Conservation (phyloP, 495 filamentous ascomycete genomes). For the Aspergillus saccharolyticus region DNA sequence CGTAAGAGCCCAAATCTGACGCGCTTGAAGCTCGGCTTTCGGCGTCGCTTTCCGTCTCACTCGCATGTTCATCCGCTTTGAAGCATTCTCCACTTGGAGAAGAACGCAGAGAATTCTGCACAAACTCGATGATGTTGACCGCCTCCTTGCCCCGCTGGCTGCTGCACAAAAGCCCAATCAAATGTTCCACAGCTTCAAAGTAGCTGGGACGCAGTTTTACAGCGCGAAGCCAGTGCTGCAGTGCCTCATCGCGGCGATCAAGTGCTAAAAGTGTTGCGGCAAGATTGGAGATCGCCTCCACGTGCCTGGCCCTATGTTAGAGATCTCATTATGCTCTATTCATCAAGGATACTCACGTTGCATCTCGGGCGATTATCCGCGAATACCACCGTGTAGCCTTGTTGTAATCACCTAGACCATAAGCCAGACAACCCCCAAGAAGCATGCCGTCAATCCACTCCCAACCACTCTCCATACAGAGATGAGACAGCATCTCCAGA, state of each 20-base stretch:
- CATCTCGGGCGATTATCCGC: conserved; percentile 75
- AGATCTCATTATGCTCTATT: conserved; percentile 3
- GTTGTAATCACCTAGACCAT: conserved; percentile 83
- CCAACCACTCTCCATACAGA: conserved; percentile 86
- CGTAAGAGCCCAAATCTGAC: conserved; percentile 47
- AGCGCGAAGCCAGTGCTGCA: conserved; percentile 78
- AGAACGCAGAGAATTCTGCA: conserved; percentile 70
- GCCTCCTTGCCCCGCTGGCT: conserved; percentile 80
- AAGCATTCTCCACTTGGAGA: conserved; percentile 44
- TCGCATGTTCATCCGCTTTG: conserved; percentile 48
- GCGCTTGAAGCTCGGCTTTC: conserved; percentile 47
- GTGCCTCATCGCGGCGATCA: conserved; percentile 76
- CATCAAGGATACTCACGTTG: conserved; percentile 50
- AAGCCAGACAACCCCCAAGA: conserved; percentile 86
- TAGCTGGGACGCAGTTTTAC: conserved; percentile 82
- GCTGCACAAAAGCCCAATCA: conserved; percentile 81
- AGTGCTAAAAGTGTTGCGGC: conserved; percentile 84
- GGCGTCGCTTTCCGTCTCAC: conserved; percentile 51
- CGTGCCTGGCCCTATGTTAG: conserved; percentile 55
- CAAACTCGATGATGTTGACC: conserved; percentile 81
- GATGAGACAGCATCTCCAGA: conserved; percentile 70
- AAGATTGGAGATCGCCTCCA: conserved; percentile 91
- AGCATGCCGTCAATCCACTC: conserved; percentile 95
- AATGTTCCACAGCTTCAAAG: conserved; percentile 94
- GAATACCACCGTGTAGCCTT: conserved; percentile 85